Evolutionary conservation across 2,329 filamentous ascomycete species (phyloP).

Genomic region (Elsinoe batatas): DNA sequence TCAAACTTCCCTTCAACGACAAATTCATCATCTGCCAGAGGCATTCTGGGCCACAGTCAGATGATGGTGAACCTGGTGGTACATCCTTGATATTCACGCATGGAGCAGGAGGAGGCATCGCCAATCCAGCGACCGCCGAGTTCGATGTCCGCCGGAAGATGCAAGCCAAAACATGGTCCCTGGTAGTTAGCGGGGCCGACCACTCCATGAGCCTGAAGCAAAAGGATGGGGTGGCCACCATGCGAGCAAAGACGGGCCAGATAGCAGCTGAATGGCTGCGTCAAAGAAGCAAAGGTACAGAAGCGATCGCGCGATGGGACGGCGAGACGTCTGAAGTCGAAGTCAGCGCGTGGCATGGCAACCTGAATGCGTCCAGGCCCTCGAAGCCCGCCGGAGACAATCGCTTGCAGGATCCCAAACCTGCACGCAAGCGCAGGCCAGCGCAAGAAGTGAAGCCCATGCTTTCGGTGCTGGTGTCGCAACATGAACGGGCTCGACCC

Average conservation of each 20-base stretch:
- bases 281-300: conserved; percentile 16
- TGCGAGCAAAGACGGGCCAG: conserved; percentile 27
- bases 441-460: neutral
- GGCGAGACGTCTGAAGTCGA: conserved; percentile 16
- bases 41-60: neutral
- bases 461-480: neutral
- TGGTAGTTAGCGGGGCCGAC: conserved; percentile 30
- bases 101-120: conserved; percentile 35
- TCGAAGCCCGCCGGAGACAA: neutral
- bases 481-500: neutral
- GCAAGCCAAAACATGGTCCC: conserved; percentile 29
- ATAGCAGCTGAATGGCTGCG: conserved; percentile 29
- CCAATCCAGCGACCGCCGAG: conserved; percentile 29
- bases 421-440: conserved; percentile 3
- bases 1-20: conserved; percentile 5
- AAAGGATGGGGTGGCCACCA: conserved; percentile 20
- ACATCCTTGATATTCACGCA: conserved; percentile 34
- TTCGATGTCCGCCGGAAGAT: conserved; percentile 31
- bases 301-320: conserved; percentile 15
- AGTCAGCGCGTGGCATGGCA: conserved; percentile 13
- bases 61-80: neutral
- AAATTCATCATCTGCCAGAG: conserved; percentile 16
- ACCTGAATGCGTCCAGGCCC: neutral
- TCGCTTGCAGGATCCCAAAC: neutral
- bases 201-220: conserved; percentile 33